These are phyloP conservation scores for Coriolopsis trogii DNA, from an alignment of 1,284 basidiomycete species.

Conservation along the genomic window DNA sequence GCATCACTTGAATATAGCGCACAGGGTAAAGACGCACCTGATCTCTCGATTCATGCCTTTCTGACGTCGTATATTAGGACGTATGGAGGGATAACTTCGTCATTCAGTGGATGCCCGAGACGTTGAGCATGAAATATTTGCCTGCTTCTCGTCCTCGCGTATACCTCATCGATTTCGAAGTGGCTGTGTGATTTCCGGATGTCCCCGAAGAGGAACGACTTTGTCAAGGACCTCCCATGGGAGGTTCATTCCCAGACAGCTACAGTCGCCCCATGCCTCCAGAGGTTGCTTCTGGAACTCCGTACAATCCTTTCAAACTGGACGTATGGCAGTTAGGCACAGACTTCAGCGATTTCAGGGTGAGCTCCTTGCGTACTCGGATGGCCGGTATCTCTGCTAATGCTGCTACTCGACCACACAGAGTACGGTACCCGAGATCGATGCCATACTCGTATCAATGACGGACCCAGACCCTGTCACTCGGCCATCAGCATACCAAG, in stretches of 20 bases:
- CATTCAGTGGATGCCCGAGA: constrained; percentile 13
- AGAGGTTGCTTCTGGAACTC: neutral
- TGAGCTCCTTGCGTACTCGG: neutral
- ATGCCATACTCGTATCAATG: neutral
- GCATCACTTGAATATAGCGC: neutral
- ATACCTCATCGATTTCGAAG: constrained; percentile 15
- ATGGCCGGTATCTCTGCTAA: neutral
- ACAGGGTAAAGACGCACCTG: constrained; percentile 3
- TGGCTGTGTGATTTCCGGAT: constrained; percentile 4
- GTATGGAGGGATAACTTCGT: constrained; percentile 15
- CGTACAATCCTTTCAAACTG: neutral
- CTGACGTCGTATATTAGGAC: constrained; percentile 1
- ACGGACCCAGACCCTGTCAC: neutral
- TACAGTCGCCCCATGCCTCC: neutral
- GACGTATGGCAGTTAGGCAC: neutral
- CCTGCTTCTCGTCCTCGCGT: constrained; percentile 11
- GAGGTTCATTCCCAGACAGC: neutral
- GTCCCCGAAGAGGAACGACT: constrained; percentile 13
- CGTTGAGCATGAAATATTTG: neutral
- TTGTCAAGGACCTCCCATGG: neutral
- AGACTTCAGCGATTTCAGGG: constrained; percentile 7
- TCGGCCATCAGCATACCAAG: neutral
- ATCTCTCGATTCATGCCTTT: neutral
- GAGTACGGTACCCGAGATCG: neutral
- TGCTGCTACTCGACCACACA: neutral